Conservation (phyloP, 441 rosid species). For the Aquilaria agallochum region DNA sequence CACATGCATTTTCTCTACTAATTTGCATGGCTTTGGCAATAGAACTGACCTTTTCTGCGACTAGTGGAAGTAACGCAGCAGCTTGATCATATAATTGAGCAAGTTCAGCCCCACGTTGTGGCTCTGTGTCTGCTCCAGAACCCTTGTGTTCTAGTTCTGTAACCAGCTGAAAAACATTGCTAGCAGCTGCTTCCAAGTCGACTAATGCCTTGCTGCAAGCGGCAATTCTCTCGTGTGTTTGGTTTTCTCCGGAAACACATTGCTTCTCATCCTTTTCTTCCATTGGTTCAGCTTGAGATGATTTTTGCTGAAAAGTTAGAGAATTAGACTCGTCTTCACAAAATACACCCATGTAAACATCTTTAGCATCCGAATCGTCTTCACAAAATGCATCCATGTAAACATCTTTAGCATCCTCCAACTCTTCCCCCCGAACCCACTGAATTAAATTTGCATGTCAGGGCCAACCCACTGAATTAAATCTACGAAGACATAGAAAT, state of each 20-base stretch:
- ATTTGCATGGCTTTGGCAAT: slow-evolving; percentile 32
- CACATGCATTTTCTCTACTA: not conserved
- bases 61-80: slow-evolving; percentile 45
- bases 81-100: slow-evolving; percentile 43
- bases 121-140: slow-evolving; percentile 26
- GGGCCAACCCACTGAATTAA: too few species aligned
- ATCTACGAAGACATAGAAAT: too few species aligned
- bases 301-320: slow-evolving; percentile 6
- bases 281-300: slow-evolving; percentile 6
- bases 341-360: too few species aligned
- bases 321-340: too few species aligned
- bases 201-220: slow-evolving; percentile 52
- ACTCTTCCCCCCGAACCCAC: too few species aligned
- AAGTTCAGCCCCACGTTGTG: slow-evolving; percentile 25
- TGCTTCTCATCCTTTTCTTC: slow-evolving; percentile 13
- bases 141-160: slow-evolving; percentile 27
- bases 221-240: slow-evolving; percentile 26
- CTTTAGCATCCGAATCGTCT: too few species aligned
- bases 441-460: too few species aligned
- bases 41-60: slow-evolving; percentile 42
- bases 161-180: slow-evolving; percentile 31
- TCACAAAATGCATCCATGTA: too few species aligned
- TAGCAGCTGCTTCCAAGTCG: slow-evolving; percentile 38
- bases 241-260: slow-evolving; percentile 9
- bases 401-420: too few species aligned